Percentiles rank a stretch among this genome's conserved stretches.
Evolutionary conservation across 1,139 yeast species (phyloP).

Genomic region (Kodamaea anthophila): DNA sequence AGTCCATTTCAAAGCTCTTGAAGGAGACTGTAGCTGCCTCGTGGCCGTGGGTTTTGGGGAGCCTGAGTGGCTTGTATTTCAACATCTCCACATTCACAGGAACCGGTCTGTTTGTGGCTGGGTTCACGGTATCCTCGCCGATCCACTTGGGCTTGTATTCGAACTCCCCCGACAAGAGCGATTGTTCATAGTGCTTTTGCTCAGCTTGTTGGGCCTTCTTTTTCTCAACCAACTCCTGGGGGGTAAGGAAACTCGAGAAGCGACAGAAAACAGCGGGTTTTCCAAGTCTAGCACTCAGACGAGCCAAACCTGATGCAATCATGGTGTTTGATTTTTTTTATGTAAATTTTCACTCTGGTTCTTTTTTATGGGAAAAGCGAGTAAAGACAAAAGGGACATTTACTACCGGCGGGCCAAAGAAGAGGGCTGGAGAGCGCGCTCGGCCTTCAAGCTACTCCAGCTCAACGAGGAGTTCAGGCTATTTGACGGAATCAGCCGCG

Average conservation of each 20-base stretch:
- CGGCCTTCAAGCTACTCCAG: conserved; percentile 89
- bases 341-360: conserved; percentile 2
- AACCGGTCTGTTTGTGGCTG: conserved; percentile 43
- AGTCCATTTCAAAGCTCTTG: conserved; percentile 66
- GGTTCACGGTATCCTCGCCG: conserved; percentile 27
- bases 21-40: conserved; percentile 65
- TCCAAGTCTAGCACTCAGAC: conserved; percentile 2
- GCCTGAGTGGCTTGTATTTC: conserved; percentile 73
- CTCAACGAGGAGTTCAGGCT: conserved; percentile 83
- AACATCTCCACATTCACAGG: conserved; percentile 82
- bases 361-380: conserved; percentile 79
- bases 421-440: conserved; percentile 95
- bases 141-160: conserved; percentile 38
- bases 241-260: conserved; percentile 17
- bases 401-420: conserved; percentile 91
- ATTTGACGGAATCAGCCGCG: conserved; percentile 67
- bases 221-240: conserved; percentile 26
- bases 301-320: too few relatives aligned
- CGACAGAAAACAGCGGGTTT: conserved; percentile 1
- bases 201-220: conserved; percentile 22
- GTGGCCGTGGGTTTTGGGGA: conserved; percentile 64
- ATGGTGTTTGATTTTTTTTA: too few relatives aligned
- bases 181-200: conserved; percentile 23
- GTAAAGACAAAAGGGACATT: conserved; percentile 91
- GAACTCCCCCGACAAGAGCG: conserved; percentile 25